Conservation (phyloP, 805 yeast species). For the Wickerhamiella hasegawae region DNA sequence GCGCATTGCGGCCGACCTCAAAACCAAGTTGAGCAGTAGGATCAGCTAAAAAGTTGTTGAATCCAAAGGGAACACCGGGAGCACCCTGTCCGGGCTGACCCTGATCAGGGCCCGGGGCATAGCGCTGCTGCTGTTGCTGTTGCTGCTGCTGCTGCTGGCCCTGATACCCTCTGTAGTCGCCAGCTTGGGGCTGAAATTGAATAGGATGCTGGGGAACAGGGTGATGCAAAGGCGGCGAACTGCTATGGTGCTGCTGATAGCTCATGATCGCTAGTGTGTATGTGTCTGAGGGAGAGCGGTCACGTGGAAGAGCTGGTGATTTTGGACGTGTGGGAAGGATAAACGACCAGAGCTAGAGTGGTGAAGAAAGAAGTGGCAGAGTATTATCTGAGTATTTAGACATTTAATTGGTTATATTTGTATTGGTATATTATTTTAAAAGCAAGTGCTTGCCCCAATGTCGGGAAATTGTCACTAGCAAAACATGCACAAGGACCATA, state of each 20-base stretch:
- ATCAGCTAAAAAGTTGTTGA: constrained; percentile 38
- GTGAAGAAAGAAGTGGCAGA: too few relatives aligned
- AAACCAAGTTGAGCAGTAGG: constrained; percentile 75
- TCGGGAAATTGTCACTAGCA: too few relatives aligned
- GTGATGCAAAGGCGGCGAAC: constrained; percentile 27
- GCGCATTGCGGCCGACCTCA: constrained; percentile 74
- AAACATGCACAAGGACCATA: too few relatives aligned
- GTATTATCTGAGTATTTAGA: too few relatives aligned
- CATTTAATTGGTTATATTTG: too few relatives aligned
- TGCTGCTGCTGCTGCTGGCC: not conserved
- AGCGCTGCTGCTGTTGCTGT: not conserved
- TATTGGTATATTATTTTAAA: too few relatives aligned
- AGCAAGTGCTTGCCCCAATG: too few relatives aligned
- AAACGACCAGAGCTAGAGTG: too few relatives aligned
- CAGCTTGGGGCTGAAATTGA: constrained; percentile 20
- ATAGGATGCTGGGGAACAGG: constrained; percentile 31
- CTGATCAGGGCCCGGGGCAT: not conserved
- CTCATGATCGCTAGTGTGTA: not conserved
- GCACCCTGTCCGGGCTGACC: not conserved
- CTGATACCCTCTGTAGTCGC: constrained; percentile 8
- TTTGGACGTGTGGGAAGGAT: too few relatives aligned
- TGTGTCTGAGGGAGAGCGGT: too few relatives aligned
- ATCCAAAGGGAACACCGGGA: not conserved
- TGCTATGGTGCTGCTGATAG: not conserved
- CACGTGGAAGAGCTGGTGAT: too few relatives aligned